Evolutionary conservation across 179 eudicot genomes (phyloP), one percentile per base, ranked within the genome.

Genomic region (Gypsophila paniculata): DNA sequence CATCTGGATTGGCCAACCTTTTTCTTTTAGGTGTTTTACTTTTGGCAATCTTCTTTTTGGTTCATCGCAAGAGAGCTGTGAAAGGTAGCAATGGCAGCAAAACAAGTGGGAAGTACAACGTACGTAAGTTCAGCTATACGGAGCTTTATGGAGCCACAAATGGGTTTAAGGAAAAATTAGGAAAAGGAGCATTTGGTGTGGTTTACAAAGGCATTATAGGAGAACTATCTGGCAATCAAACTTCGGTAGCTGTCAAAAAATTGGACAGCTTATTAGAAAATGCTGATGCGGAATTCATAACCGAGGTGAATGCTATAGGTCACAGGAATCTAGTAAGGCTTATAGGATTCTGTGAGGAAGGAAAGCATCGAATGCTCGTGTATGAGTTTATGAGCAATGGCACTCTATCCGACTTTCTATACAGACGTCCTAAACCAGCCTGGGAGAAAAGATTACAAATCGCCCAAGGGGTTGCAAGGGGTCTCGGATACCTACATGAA

Each of bases 321-420:
- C 76, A 72, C 18, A 77, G 52, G 23, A 77, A 77, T 67, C 69
- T 77, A 29, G 76, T 77, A 6, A 68, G 53, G 21, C 76, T 77
- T 7, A 6, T 77, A 4, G 80, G 80, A 29, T 77, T 60, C 15
- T 77, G 76, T 15, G 73, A 67, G 19, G 80, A 72, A 32, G 80
- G 55, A 57, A 63, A 51, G 46, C 76, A 72, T 26, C 15, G 75
- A 38, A 25, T 77, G 36, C 69, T 77, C 11, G 76, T 72, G 12
- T 77, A 77, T 13, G 80, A 77, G 68, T 77, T 46, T 10, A 77
- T 72, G 76, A 72, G 80, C 34, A 77, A 72, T 25, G 80, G 73
- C 39, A 49, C 76, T 48, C 69, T 77, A 22, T 66, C 80, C 8
- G 69, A 67, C 52, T 77, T 29, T 34, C 71, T 77, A 34, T 72